Conservation (phyloP, 495 filamentous ascomycete genomes). For the Collariella sp. region DNA sequence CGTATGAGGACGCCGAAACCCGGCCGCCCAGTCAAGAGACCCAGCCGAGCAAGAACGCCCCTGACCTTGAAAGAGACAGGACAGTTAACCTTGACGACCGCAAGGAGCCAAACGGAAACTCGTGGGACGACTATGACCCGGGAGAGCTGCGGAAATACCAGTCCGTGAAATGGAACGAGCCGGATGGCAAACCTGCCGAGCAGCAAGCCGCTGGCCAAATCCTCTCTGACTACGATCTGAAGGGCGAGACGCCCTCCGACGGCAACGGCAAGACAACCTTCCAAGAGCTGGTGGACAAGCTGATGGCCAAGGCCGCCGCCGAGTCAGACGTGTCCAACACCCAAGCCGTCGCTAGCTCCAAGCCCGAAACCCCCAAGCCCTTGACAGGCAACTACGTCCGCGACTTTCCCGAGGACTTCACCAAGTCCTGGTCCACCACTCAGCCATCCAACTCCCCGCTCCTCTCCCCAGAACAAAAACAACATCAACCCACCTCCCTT, state of each 20-base stretch:
- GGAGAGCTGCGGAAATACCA: conserved; percentile 11
- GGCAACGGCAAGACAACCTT: conserved; percentile 10
- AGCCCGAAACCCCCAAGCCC: neutral
- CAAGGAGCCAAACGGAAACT: conserved; percentile 1
- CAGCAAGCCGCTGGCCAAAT: conserved; percentile 3
- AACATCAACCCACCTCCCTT: conserved; percentile 9
- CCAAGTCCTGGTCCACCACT: conserved; percentile 26
- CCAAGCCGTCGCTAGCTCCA: neutral
- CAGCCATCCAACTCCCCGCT: conserved; percentile 8
- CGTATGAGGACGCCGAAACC: conserved; percentile 25
- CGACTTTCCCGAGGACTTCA: conserved; percentile 41
- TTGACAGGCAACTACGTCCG: conserved; percentile 38
- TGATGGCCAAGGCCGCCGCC: conserved; percentile 16
- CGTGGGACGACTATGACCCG: neutral
- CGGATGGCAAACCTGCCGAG: conserved; percentile 8
- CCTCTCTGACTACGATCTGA: neutral
- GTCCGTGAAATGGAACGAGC: conserved; percentile 12
- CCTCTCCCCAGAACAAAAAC: conserved; percentile 15
- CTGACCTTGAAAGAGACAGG: conserved; percentile 25
- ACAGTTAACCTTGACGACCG: conserved; percentile 11
- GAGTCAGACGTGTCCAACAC: conserved; percentile 4
- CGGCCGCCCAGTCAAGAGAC: neutral
- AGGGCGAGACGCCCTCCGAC: neutral
- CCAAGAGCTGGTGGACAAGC: conserved; percentile 16
- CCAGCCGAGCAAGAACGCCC: neutral